Percentiles rank a stretch among this genome's conserved stretches.
Conservation (phyloP, 169 alveolate species). For the Cryptosporidium canis region DNA sequence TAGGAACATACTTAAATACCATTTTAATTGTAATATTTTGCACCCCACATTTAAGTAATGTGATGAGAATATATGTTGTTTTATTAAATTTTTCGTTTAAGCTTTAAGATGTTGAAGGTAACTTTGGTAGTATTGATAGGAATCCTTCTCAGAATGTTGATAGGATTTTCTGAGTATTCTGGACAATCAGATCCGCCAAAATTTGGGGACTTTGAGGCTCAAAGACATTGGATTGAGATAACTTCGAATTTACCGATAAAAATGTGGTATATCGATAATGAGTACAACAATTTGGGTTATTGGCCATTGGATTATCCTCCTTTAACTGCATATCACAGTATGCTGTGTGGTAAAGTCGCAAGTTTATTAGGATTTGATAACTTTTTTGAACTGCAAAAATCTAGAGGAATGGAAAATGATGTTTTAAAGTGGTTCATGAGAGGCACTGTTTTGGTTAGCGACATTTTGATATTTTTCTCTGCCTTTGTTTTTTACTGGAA, state of each 20-base stretch:
- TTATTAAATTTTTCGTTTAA: not conserved
- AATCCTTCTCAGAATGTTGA: constrained; percentile 60
- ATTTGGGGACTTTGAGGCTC: constrained; percentile 92
- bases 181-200: constrained; percentile 82
- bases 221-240: constrained; percentile 92
- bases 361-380: constrained; percentile 76
- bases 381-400: constrained; percentile 78
- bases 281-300: constrained; percentile 80
- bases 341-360: constrained; percentile 68
- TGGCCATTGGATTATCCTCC: constrained; percentile 94
- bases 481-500: constrained; percentile 71
- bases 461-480: constrained; percentile 81
- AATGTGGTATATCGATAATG: constrained; percentile 78
- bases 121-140: constrained; percentile 59
- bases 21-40: not conserved
- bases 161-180: constrained; percentile 71
- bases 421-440: constrained; percentile 86
- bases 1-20: not conserved
- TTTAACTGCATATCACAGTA: constrained; percentile 87
- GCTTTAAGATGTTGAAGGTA: constrained; percentile 18
- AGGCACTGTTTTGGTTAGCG: constrained; percentile 85
- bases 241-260: constrained; percentile 78
- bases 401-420: constrained; percentile 85
- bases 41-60: not conserved
- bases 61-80: not conserved